Evolutionary conservation across 1,284 basidiomycete genomes (phyloP), one percentile per base, ranked within the genome.

Genomic region (Stereum hirsutum): DNA sequence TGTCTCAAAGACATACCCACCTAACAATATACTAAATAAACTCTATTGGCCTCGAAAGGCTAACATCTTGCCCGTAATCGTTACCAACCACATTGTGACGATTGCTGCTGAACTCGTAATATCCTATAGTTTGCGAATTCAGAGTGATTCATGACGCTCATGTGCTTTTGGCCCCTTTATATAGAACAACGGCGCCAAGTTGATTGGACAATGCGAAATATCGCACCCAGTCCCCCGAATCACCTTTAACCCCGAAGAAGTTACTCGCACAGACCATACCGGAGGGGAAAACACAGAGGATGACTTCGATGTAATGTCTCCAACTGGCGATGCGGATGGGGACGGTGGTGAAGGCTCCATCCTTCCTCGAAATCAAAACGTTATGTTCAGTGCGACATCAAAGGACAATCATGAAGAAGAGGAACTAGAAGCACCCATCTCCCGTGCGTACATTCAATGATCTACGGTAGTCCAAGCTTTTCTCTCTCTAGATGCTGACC

Each of bases 141-240:
- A 24, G 33, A 38, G 17, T 31, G 26, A 38, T 15, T 48, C 37
- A 43, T 39, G 38, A 44, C n/a, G 31, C 31, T 35, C 23, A 5
- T 19, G 11, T 31, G 5, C 1, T 31, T 1, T 31, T 6, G 12
- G 5, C 28, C 12, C 28, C 34, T 1, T 10, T 39, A 45, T 15
- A 48, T 53, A 90, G 89, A 79, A 82, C 56, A 79, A 94, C 54
- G 87, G 85, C 6, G 68, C 73, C 26, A 78, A 75, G 39, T 75
- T 98, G 21, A 82, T 97, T 21, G 95, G 95, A 2, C 95, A 99
- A 64, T 97, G 93, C 60, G 91, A 96, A 57, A 97, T 99, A 51
- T 96, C 92, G 1, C 95, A 99, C 60, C 95, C 95, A 0, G 75
- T 88, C 6, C 59, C 64, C 30, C 53, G 53, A 14, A 54, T 61